A percentile compares a stretch with the other conserved stretches of the same genome.
Conservation (phyloP, 441 rosid genomes). For the Pelargonium fulgidum region DNA sequence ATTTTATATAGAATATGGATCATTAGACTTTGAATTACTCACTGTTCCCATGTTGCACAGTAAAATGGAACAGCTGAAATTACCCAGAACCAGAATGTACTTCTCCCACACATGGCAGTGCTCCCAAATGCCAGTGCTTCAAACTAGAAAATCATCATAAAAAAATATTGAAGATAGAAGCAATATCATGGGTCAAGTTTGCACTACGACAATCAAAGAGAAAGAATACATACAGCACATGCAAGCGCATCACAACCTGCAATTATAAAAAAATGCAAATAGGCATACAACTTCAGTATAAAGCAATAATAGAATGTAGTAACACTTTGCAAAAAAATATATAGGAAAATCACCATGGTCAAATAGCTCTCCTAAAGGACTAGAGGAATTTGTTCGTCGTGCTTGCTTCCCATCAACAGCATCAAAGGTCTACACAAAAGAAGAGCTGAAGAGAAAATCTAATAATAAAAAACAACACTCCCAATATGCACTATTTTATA, state of each 20-base stretch:
- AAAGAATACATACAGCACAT: conserved; percentile 69
- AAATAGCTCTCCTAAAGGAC: conserved; percentile 96
- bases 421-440: conserved; percentile 69
- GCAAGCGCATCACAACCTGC: conserved; percentile 98
- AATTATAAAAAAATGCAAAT: conserved; percentile 18
- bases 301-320: conserved; percentile 10
- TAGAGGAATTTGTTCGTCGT: conserved; percentile 81
- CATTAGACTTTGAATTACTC: conserved; percentile 30
- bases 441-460: conserved; percentile 11
- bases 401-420: conserved; percentile 99
- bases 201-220: conserved; percentile 9
- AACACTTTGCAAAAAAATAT: too few species aligned
- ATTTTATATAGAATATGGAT: neutral
- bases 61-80: conserved; percentile 86
- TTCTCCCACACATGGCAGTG: conserved; percentile 92
- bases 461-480: neutral
- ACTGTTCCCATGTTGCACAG: conserved; percentile 98
- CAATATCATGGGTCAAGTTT: conserved; percentile 13
- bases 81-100: conserved; percentile 88
- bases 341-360: conserved; percentile 65
- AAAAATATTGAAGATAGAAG: conserved; percentile 11
- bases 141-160: conserved; percentile 42
- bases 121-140: conserved; percentile 87
- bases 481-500: neutral
- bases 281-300: conserved; percentile 21